These are phyloP conservation scores for Mycena filopes DNA, from an alignment of 768 basidiomycete species.

Conservation along the genomic window DNA sequence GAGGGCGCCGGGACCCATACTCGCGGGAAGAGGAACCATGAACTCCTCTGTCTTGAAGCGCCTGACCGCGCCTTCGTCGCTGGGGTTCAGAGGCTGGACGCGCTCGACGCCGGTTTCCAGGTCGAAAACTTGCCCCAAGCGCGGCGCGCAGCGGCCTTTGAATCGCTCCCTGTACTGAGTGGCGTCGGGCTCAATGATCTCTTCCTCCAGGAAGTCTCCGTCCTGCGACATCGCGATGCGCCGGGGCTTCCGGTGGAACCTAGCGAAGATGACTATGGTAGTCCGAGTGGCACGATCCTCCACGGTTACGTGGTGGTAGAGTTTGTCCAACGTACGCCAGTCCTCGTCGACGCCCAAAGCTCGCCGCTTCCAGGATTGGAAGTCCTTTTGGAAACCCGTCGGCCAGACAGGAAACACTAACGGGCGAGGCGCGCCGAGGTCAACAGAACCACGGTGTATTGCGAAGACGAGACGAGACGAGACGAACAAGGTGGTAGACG, in stretches of 20 bases:
- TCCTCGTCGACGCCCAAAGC: no score
- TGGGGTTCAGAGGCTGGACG: not conserved
- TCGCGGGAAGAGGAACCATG: not conserved
- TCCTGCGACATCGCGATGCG: no score
- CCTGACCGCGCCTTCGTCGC: not conserved
- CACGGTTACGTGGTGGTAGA: conserved; percentile 3
- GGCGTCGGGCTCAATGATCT: not conserved
- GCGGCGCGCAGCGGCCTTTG: conserved; percentile 3
- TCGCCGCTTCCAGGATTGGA: not conserved
- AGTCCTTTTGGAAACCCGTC: not conserved
- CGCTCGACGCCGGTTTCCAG: not conserved
- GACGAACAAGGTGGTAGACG: not conserved
- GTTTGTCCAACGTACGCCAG: not conserved
- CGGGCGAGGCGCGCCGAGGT: no score
- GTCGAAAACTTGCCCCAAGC: not conserved
- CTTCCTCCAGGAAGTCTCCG: not conserved
- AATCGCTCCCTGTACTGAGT: not conserved
- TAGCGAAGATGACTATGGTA: not conserved
- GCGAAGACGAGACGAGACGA: no score
- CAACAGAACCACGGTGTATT: no score
- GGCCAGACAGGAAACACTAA: no score
- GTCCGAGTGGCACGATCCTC: not conserved
- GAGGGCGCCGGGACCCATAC: not conserved
- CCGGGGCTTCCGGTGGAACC: not conserved
- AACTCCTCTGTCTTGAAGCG: not conserved